Percentiles rank a stretch among this genome's conserved stretches.
Evolutionary conservation across 306 rosid genomes (phyloP).

Genomic region (Pyrus bretschneideri): DNA sequence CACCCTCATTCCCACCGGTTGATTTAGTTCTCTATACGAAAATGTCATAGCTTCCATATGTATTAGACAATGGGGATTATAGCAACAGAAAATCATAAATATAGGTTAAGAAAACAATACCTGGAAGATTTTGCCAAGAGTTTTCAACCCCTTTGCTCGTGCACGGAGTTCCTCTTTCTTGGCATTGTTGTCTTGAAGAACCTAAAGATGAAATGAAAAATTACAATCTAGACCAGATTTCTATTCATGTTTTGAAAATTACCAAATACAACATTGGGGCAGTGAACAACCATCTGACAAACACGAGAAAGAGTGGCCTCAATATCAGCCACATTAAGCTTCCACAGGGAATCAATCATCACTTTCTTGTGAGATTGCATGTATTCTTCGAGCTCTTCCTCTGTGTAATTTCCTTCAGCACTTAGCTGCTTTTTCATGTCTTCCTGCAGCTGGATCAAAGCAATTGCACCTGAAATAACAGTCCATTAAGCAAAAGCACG

Average conservation of each 20-base stretch:
- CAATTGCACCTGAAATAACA: constrained; percentile 72
- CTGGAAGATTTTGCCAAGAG: constrained; percentile 97
- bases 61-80: constrained; percentile 19
- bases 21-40: constrained; percentile 65
- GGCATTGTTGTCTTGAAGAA: constrained; percentile 77
- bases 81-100: not conserved
- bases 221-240: not conserved
- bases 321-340: constrained; percentile 95
- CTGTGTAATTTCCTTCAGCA: constrained; percentile 87
- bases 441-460: constrained; percentile 95
- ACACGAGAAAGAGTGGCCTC: constrained; percentile 97
- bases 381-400: constrained; percentile 84
- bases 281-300: constrained; percentile 76
- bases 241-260: not conserved
- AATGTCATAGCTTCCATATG: constrained; percentile 19
- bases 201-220: constrained; percentile 46
- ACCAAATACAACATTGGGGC: not conserved
- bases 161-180: constrained; percentile 92
- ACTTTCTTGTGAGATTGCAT: constrained; percentile 77
- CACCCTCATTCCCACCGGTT: constrained; percentile 54
- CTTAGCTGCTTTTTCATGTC: constrained; percentile 94
- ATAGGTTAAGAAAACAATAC: constrained; percentile 31
- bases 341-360: constrained; percentile 97
- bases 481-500: constrained; percentile 8
- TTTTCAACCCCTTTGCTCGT: constrained; percentile 94